These are phyloP conservation scores for Leucaena leucocephala DNA, from an alignment of 306 rosid species.

Conservation along the genomic window DNA sequence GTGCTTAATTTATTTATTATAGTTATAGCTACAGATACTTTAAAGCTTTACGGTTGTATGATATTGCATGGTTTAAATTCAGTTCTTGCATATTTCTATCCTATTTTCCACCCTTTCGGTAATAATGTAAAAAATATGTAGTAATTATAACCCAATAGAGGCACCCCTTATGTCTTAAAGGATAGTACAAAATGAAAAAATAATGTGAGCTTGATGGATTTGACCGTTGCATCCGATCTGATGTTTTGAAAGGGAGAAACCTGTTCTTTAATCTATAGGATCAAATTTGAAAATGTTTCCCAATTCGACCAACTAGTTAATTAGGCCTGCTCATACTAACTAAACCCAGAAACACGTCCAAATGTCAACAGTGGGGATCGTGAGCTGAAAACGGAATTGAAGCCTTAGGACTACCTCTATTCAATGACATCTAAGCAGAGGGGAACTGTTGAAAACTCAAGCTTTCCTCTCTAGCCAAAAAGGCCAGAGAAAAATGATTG, in stretches of 20 bases:
- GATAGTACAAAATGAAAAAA: not conserved
- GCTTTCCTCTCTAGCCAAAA: not conserved
- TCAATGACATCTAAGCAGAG: not conserved
- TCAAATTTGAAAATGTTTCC: not conserved
- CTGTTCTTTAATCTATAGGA: not conserved
- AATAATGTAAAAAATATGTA: not conserved
- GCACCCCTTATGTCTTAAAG: not conserved
- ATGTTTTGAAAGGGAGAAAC: not conserved
- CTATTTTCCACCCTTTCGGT: not conserved
- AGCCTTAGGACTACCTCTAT: not conserved
- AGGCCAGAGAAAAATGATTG: not conserved
- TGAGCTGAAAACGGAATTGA: not conserved
- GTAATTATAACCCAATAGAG: not conserved
- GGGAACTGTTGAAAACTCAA: not conserved
- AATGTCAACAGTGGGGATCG: not conserved
- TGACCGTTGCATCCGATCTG: not conserved
- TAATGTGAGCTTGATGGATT: not conserved
- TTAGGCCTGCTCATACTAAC: not conserved
- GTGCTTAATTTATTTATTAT: constrained; percentile 17
- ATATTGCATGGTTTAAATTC: constrained; percentile 18
- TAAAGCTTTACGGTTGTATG: not conserved
- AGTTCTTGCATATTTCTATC: not conserved
- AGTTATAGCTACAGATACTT: not conserved
- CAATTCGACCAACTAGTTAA: not conserved
- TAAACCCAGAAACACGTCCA: not conserved